Conservation (phyloP, 306 rosid genomes). For the Glycyrrhiza uralensis region DNA sequence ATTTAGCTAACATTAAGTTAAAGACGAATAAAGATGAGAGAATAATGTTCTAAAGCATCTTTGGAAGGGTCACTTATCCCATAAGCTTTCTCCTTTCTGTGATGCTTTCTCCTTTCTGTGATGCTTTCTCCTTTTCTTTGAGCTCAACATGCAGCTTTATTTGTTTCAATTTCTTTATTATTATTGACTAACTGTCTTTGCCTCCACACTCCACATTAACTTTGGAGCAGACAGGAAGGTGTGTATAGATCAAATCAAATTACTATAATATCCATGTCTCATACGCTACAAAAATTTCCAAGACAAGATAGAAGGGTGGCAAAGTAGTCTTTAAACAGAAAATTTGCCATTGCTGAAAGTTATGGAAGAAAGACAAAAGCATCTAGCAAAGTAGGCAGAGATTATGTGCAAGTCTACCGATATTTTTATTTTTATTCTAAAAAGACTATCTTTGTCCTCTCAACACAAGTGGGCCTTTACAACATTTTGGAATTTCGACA, state of each 20-base stretch:
- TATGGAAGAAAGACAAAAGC: constrained; percentile 28
- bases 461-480: constrained; percentile 21
- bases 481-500: constrained; percentile 39
- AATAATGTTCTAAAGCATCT: constrained; percentile 52
- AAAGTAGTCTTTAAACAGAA: background rate
- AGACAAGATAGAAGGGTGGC: background rate
- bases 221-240: background rate
- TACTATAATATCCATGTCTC: constrained; percentile 11
- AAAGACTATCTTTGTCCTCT: constrained; percentile 53
- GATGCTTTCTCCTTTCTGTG: constrained; percentile 30
- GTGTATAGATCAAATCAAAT: constrained; percentile 4
- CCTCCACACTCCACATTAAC: background rate
- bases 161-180: constrained; percentile 19
- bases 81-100: constrained; percentile 36
- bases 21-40: constrained; percentile 44
- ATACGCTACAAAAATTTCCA: background rate
- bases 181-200: background rate
- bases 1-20: background rate
- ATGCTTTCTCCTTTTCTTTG: constrained; percentile 40
- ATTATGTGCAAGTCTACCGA: background rate
- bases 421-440: constrained; percentile 9
- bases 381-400: constrained; percentile 33
- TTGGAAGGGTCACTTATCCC: constrained; percentile 38
- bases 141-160: constrained; percentile 33
- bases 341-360: background rate